Conservation (phyloP, 179 eudicot species). For the Sideroxylon spinosum region DNA sequence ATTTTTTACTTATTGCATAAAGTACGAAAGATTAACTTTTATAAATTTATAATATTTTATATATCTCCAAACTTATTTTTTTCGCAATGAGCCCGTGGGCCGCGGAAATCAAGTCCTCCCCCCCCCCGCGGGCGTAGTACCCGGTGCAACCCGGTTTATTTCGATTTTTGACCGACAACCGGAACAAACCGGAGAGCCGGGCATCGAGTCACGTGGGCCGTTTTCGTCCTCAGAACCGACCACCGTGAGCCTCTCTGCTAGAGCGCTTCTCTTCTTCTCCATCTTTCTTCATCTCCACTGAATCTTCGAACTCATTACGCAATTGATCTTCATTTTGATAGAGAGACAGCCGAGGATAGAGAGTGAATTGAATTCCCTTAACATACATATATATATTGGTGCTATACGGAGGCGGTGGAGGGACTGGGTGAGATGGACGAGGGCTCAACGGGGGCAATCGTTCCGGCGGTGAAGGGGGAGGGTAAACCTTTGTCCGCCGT, state of each 20-base stretch:
- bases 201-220: neutral
- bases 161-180: neutral
- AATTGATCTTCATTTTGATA: neutral
- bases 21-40: too few relatives aligned
- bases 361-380: too few relatives aligned
- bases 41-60: too few relatives aligned
- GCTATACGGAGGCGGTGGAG: neutral
- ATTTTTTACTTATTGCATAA: too few relatives aligned
- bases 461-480: conserved; percentile 41
- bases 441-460: conserved; percentile 33
- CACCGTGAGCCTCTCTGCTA: neutral
- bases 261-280: neutral
- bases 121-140: neutral
- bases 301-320: neutral
- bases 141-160: neutral
- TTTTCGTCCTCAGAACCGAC: neutral
- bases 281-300: neutral
- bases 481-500: conserved; percentile 14
- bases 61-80: too few relatives aligned
- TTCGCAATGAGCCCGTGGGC: too few relatives aligned
- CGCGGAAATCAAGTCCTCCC: neutral
- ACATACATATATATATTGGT: neutral
- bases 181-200: neutral
- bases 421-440: conserved; percentile 32
- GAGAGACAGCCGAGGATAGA: neutral